Conservation (phyloP, 73 alveolate genomes). For the Durusdinium trenchii region DNA sequence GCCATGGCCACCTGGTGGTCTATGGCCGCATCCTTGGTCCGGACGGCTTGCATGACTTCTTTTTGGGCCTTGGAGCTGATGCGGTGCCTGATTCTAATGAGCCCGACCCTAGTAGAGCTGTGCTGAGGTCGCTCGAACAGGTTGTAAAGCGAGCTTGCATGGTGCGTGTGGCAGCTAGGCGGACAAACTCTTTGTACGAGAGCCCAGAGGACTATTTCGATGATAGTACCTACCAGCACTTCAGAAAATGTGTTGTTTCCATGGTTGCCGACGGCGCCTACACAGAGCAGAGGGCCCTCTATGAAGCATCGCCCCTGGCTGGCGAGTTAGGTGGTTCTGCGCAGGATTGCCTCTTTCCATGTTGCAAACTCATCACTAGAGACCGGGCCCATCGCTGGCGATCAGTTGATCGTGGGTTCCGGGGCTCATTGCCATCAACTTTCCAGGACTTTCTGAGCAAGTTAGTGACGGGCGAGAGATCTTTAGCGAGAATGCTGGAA, state of each 20-base stretch:
- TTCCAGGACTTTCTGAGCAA: background rate
- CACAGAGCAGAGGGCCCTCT: slow-evolving; percentile 1
- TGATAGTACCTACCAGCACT: background rate
- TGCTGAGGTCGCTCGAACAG: background rate
- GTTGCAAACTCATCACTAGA: background rate
- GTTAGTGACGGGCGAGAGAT: background rate
- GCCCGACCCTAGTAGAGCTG: slow-evolving; percentile 4
- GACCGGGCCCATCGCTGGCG: slow-evolving; percentile 27
- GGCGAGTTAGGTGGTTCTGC: background rate
- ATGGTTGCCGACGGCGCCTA: slow-evolving; percentile 47
- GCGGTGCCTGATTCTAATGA: background rate
- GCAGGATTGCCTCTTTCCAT: background rate
- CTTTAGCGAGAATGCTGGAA: background rate
- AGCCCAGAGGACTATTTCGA: background rate
- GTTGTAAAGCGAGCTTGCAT: background rate
- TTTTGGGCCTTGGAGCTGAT: background rate
- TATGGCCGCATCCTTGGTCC: background rate
- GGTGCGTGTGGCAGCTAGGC: background rate
- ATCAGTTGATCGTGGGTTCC: background rate
- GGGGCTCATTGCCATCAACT: background rate
- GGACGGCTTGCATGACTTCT: background rate
- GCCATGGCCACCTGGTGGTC: slow-evolving; percentile 3
- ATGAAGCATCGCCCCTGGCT: background rate
- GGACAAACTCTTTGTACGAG: background rate
- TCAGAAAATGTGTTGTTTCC: background rate